A percentile compares a stretch with the other conserved stretches of the same genome.
Conservation (phyloP, 106 monocot genomes). For the Cymbidium sinense region DNA sequence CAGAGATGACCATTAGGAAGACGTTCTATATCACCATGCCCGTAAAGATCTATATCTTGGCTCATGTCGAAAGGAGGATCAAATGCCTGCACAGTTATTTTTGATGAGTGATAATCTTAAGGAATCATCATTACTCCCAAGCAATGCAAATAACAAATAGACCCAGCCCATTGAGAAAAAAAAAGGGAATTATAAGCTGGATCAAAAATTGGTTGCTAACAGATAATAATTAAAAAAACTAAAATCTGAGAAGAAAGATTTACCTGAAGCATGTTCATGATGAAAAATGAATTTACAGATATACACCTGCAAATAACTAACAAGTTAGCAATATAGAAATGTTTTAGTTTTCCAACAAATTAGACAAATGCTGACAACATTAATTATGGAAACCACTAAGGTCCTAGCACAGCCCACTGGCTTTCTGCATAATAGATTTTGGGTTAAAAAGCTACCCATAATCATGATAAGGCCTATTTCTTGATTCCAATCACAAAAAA, state of each 20-base stretch:
- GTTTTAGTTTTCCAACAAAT: neutral
- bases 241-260: constrained; percentile 3
- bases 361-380: neutral
- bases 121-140: neutral
- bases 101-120: neutral
- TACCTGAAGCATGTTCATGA: constrained; percentile 97
- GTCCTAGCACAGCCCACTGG: neutral
- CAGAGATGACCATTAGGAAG: constrained; percentile 15
- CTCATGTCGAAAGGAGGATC: constrained; percentile 91
- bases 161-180: neutral
- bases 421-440: neutral
- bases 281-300: constrained; percentile 71
- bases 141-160: neutral
- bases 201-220: neutral
- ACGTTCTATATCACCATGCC: constrained; percentile 18
- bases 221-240: neutral
- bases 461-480: neutral
- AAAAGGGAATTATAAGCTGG: neutral
- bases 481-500: neutral
- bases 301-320: constrained; percentile 73
- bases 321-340: neutral
- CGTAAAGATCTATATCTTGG: constrained; percentile 47
- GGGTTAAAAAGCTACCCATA: neutral
- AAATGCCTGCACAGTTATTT: constrained; percentile 65
- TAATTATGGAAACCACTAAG: neutral